Base-by-base conservation (phyloP, 768 basidiomycete genomes). In the Pisolithus tinctorius region DNA sequence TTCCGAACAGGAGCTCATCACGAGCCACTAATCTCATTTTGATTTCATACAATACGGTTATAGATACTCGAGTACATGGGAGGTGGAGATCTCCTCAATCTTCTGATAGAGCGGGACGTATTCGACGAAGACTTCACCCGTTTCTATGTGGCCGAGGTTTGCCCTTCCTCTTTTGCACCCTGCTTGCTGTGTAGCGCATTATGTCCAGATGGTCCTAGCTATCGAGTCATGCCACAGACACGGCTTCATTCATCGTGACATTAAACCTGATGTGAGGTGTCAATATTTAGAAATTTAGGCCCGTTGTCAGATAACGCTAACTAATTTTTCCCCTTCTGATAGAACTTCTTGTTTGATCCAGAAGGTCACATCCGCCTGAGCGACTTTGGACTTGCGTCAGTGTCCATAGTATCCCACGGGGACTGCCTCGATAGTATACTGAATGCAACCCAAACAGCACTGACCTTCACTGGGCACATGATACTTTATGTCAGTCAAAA, bases 241-340 rank as follows among this genome's bases (percentile, higher is more conserved):
- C 60, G 94, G 94, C 9, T 98, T 94, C 72, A 96, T 98, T 62
- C 95, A 98, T 73, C 82, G 95, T 55, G 95, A 99, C 73, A 94
- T 97, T 71, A 94, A 96, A 70, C 89, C 93, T 60, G 90, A 94
- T 70, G 87, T 89, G 67, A 65, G 82, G 25, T 50, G 17, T 55
- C 49, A 56, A 59, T 59, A 57, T 47, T 55, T 62, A 39, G 37
- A 58, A 48, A 68, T 67, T 61, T 61, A 63, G 58, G 63, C 51
- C 60, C 61, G 25, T 50, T 63, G 36, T 58, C 48, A 59, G 55
- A 57, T 64, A 60, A 59, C 59, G 52, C 48, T 57, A 31, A 38
- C 58, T 51, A 59, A 55, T 53, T 58, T 52, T 57, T 50, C 13
- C 34, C 55, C 45, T 65, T 53, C 59, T 54, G 41, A 51, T 65